Evolutionary conservation across 2,329 filamentous ascomycete genomes (phyloP).

Genomic region (Albifimbria verrucaria): DNA sequence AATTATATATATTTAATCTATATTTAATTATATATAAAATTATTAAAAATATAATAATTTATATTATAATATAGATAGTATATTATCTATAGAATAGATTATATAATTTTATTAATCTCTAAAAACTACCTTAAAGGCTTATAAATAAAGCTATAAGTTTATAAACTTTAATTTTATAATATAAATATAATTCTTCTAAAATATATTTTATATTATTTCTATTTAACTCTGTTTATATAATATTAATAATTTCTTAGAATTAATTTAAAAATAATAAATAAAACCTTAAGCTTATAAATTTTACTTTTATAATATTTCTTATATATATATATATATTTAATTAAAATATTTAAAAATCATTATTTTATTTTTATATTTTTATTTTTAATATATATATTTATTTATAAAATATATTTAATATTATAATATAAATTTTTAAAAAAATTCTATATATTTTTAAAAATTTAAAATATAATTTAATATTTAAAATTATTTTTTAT

Average conservation of each 20-base stretch:
- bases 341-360: no score
- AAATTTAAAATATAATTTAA: neutral
- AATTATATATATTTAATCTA: neutral
- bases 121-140: neutral
- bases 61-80: neutral
- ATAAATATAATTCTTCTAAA: neutral
- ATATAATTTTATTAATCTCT: neutral
- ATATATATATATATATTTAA: no score
- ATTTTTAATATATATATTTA: neutral
- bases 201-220: constrained; percentile 2
- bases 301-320: no score
- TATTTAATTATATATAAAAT: neutral
- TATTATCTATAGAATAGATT: neutral
- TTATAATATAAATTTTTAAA: constrained; percentile 1
- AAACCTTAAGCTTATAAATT: no score
- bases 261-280: neutral
- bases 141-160: neutral
- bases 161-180: neutral
- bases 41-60: neutral
- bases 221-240: no score
- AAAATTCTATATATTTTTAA: constrained; percentile 2
- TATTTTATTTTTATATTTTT: neutral
- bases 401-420: neutral
- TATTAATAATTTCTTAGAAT: no score
- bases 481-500: constrained; percentile 5